Base-by-base conservation (phyloP, 2,329 filamentous ascomycete species). In the Lachnellula hyalina region DNA sequence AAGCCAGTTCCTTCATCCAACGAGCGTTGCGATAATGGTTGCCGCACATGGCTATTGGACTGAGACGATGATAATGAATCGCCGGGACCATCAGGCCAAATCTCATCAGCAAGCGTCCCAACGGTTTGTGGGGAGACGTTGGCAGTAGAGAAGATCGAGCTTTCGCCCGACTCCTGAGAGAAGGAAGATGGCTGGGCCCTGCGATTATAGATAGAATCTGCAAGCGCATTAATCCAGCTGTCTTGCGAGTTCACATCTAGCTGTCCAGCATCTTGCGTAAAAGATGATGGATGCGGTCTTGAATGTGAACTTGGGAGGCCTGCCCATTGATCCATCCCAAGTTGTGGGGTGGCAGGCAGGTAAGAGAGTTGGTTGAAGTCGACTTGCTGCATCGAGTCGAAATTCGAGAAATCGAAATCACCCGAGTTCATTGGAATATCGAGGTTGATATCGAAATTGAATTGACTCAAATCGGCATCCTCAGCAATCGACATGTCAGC, bases 381-480 rank as follows among this genome's bases (percentile, higher is more conserved):
- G 8, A 35, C 9, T 35, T 19, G 47, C 15, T n/a, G 34, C 23
- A 49, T 19, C 14, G 15, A 8, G 35, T 49, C 34, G 32, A 46
- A 28, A 19, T 14, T 15, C 14, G n/a, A 19, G 44, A 46, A 46
- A 12, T 46, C 44, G 38, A 41, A 41, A 15, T 46, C 44, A 25
- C 14, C 17, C 11, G 40, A 21, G 7, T 36, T 45, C 38, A 45
- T 28, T 49, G 23, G 34, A 17, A 56, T 34, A 21, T 51, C 50
- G 4, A 41, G 38, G 35, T 57, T 58, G 44, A 64, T 61, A 42
- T 66, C 62, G 44, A 63, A 66, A 36, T 64, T 61, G 54, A 63
- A 64, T 21, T 65, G 49, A 25, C 55, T 61, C 14, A 66, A 47
- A 54, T 65, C 61, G 35, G 32, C 48, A 34, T 52, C 59, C 19